Evolutionary conservation across 352 stramenopile genomes (phyloP).

Genomic region (Phytopythium sindhum): DNA sequence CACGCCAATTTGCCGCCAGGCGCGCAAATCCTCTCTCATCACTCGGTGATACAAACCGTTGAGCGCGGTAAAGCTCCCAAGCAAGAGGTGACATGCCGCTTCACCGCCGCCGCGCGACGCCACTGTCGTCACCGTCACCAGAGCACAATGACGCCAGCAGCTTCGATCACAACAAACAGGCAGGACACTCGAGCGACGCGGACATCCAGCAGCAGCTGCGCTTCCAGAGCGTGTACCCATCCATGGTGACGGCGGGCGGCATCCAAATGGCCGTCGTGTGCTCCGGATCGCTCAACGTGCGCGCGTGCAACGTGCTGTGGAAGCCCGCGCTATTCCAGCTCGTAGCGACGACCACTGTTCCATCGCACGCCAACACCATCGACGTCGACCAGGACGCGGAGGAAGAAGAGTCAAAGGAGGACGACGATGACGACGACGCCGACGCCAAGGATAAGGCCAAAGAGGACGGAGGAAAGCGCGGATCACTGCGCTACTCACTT

Average conservation of each 20-base stretch:
- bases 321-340: conserved; percentile 27
- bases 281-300: conserved; percentile 23
- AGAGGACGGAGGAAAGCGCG: conserved; percentile 8
- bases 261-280: conserved; percentile 16
- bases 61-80: conserved; percentile 9
- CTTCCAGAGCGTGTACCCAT: conserved; percentile 6
- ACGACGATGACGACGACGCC: conserved; percentile 10
- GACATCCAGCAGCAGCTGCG: conserved; percentile 2
- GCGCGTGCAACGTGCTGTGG: conserved; percentile 32
- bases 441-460: conserved; percentile 21
- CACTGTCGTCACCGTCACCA: not conserved
- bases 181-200: not conserved
- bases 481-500: conserved; percentile 24
- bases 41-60: not conserved
- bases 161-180: not conserved
- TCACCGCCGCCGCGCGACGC: conserved; percentile 8
- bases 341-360: conserved; percentile 23
- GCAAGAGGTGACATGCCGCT: conserved; percentile 13
- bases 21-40: not conserved
- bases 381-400: conserved; percentile 21
- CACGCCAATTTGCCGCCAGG: conserved; percentile 1
- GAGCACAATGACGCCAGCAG: not conserved
- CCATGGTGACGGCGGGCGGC: conserved; percentile 1
- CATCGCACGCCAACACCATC: conserved; percentile 17
- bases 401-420: conserved; percentile 18